Percentiles rank a stretch among this genome's conserved stretches.
Evolutionary conservation across 768 basidiomycete genomes (phyloP).

Genomic region (Russula emetica): DNA sequence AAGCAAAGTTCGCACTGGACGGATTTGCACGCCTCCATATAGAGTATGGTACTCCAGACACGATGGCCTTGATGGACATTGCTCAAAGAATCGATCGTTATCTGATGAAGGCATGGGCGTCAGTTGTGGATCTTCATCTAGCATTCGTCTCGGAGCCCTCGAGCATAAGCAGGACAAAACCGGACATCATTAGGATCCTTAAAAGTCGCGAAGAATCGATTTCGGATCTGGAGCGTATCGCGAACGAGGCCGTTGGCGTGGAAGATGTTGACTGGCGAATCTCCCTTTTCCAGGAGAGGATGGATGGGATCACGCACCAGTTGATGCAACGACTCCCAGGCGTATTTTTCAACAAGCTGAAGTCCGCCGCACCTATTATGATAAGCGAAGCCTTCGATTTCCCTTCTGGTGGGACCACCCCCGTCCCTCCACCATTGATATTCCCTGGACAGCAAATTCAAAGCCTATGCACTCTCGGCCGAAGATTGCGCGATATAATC

Average conservation of each 20-base stretch:
- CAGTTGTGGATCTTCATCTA: neutral
- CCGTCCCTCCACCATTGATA: neutral
- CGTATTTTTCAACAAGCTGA: neutral
- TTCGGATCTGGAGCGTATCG: neutral
- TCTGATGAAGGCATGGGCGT: neutral
- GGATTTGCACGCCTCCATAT: neutral
- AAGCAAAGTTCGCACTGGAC: neutral
- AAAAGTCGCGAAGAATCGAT: neutral
- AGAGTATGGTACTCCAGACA: neutral
- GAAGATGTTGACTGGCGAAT: neutral
- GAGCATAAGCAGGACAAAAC: neutral
- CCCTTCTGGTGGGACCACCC: neutral
- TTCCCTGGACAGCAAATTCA: neutral
- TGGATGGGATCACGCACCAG: neutral
- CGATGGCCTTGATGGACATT: neutral
- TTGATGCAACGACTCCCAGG: conserved; percentile 15
- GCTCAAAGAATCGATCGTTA: neutral
- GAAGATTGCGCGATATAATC: neutral
- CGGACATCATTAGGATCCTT: neutral
- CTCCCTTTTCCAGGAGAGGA: neutral
- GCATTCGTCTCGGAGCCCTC: neutral
- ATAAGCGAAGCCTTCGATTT: neutral
- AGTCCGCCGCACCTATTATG: neutral
- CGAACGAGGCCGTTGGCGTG: neutral
- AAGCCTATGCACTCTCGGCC: neutral